Evolutionary conservation across 306 rosid species (phyloP), one percentile per base, ranked within the genome.

Genomic region (Vicia faba): DNA sequence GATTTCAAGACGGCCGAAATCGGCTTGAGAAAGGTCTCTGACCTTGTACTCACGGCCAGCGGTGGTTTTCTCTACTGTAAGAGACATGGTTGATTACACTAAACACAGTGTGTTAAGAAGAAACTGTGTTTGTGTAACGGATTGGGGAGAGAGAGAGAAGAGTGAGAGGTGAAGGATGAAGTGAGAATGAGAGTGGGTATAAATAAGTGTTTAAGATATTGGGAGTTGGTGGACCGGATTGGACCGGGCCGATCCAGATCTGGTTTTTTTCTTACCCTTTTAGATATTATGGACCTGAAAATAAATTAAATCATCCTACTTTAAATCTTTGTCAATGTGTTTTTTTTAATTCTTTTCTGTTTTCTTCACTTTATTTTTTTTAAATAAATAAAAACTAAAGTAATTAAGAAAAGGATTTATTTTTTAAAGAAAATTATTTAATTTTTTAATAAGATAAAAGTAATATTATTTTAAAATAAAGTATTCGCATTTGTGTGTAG

Each of bases 1-100:
- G 66, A 93, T 63, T 68, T 93, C 99, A 8, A 93, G 95, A 2
- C 99, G 89, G 0, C 99, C 99, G 25, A 93, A 93, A 77, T 93
- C 99, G 4, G 99, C 99, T 73, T 93, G 99, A 4, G 97, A 88
- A 70, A 90, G 65, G 81, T 93, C 99, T 86, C 84, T 93, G 39
- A 93, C 97, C 96, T 93, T 93, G 89, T 88, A 93, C 61, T 90
- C 99, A 0, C 99, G 88, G 45, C 99, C 99, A 12, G 53, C 5
- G 15, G 83, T 69, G 83, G 89, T 90, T 74, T 90, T 93, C 86
- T 93, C 96, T 0, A 88, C 99, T 0, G 5, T 43, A 18, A 93
- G 49, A 46, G 97, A 50, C 99, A 93, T 92, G 72, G 25, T 64
- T 64, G 23, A 8, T 64, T 18, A 36, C 8, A n/a, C 14, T 36